A percentile compares a stretch with the other conserved stretches of the same genome.
Conservation (phyloP, 176 grass and related monocot species). For the Bromus sterilis region DNA sequence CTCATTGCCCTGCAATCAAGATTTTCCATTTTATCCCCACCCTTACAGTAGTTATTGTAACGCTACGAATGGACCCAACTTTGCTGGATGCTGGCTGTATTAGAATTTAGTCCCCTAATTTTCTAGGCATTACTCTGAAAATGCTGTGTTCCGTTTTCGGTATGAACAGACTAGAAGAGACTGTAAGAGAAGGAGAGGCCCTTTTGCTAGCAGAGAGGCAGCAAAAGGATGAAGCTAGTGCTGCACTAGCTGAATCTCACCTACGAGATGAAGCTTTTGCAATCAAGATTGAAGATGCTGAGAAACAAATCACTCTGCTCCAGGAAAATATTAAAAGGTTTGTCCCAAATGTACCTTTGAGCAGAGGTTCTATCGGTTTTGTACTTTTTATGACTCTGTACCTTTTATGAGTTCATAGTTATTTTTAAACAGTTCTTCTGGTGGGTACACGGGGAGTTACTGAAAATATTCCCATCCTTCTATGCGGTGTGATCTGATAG, state of each 20-base stretch:
- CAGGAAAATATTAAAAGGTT: conserved; percentile 52
- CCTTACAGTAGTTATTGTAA: background rate
- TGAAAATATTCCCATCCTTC: background rate
- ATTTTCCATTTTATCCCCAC: no score
- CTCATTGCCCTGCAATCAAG: no score
- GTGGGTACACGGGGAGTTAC: background rate
- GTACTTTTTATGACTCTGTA: background rate
- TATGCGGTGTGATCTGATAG: conserved; percentile 8
- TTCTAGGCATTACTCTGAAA: conserved; percentile 9
- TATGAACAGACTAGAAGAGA: conserved; percentile 43
- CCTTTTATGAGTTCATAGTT: conserved; percentile 6
- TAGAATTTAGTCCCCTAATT: background rate
- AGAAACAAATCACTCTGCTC: conserved; percentile 56
- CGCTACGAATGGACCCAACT: background rate
- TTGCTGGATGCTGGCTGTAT: background rate
- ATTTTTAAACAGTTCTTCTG: background rate
- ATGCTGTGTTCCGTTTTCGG: background rate
- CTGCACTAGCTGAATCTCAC: conserved; percentile 42
- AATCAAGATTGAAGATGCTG: conserved; percentile 53
- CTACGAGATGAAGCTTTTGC: conserved; percentile 37
- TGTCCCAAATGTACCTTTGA: conserved; percentile 9
- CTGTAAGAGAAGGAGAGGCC: conserved; percentile 48
- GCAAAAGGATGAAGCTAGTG: conserved; percentile 36
- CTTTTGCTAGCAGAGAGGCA: conserved; percentile 56
- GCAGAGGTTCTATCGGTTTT: conserved; percentile 2